Evolutionary conservation across 2,329 filamentous ascomycete genomes (phyloP).

Genomic region (Allantophomopsis cytisporea): DNA sequence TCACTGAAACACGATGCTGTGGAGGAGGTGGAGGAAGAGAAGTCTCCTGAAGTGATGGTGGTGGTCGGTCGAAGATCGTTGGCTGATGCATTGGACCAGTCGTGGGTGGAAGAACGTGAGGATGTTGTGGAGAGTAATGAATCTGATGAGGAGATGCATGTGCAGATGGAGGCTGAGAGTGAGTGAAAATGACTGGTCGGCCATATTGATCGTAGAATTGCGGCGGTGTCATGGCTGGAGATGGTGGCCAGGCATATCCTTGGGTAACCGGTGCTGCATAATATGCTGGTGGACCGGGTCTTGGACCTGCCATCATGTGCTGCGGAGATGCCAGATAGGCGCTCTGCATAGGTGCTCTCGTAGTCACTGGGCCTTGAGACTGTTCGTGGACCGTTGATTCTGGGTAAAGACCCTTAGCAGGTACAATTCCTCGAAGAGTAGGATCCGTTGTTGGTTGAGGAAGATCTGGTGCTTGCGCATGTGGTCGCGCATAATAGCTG

Average conservation of each 20-base stretch:
- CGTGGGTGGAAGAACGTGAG: slow-evolving; percentile 10
- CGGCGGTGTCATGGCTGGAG: slow-evolving; percentile 38
- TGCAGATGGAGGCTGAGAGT: slow-evolving; percentile 12
- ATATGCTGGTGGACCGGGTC: slow-evolving; percentile 26
- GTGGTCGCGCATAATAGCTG: slow-evolving; percentile 83
- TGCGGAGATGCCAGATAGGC: slow-evolving; percentile 25
- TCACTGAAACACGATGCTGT: slow-evolving; percentile 8
- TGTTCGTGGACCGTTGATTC: slow-evolving; percentile 87
- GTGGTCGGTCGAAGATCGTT: slow-evolving; percentile 19
- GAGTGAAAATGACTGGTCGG: slow-evolving; percentile 20
- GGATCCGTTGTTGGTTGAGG: slow-evolving; percentile 75
- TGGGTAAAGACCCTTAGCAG: slow-evolving; percentile 90
- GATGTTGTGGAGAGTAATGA: slow-evolving; percentile 12
- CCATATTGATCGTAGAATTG: slow-evolving; percentile 30
- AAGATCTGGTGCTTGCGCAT: slow-evolving; percentile 58
- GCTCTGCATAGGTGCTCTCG: slow-evolving; percentile 55
- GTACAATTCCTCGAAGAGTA: slow-evolving; percentile 66
- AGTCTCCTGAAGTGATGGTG: slow-evolving; percentile 19
- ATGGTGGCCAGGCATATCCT: slow-evolving; percentile 39
- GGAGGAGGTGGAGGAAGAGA: slow-evolving; percentile 17
- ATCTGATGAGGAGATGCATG: slow-evolving; percentile 11
- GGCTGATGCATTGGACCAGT: slow-evolving; percentile 8
- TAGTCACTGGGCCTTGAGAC: slow-evolving; percentile 67
- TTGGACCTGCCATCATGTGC: slow-evolving; percentile 22
- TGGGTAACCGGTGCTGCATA: slow-evolving; percentile 21